These are phyloP conservation scores for Cenchrus fungigraminus DNA, from an alignment of 176 grass and related monocot genomes.

Conservation along the genomic window DNA sequence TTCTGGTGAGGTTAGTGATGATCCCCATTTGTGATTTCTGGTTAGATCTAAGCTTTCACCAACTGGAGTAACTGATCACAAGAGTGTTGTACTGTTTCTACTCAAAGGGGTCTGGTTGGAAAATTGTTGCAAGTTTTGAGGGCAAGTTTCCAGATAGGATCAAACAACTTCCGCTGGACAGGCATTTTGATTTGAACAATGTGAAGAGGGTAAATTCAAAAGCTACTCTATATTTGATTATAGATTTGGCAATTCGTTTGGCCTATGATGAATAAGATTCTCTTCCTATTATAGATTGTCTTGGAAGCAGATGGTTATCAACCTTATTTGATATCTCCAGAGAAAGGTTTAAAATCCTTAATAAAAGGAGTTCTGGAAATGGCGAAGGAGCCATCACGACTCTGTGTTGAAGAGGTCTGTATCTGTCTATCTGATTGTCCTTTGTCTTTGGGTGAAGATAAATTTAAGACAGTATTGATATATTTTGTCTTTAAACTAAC, in stretches of 20 bases:
- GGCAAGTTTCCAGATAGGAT: constrained; percentile 94
- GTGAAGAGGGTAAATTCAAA: constrained; percentile 83
- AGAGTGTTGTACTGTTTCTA: constrained; percentile 19
- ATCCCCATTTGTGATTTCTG: constrained; percentile 13
- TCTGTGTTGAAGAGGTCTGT: constrained; percentile 85
- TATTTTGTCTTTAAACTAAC: constrained; percentile 25
- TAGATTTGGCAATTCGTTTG: constrained; percentile 35
- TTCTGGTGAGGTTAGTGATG: constrained; percentile 83
- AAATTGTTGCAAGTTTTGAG: constrained; percentile 96
- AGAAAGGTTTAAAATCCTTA: constrained; percentile 88
- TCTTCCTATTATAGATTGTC: constrained; percentile 75
- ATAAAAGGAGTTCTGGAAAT: constrained; percentile 95
- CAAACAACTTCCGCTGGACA: constrained; percentile 87
- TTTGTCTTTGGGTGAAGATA: constrained; percentile 34
- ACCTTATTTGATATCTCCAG: constrained; percentile 94
- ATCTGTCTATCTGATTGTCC: constrained; percentile 23
- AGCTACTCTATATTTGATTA: constrained; percentile 17
- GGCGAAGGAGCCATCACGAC: constrained; percentile 90
- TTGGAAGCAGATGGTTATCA: constrained; percentile 96
- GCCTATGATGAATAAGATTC: constrained; percentile 28
- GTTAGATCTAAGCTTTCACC: constrained; percentile 28
- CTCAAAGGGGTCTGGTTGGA: constrained; percentile 81
- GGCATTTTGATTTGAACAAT: constrained; percentile 93
- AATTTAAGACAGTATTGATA: not conserved
- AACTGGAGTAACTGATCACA: constrained; percentile 38